These are phyloP conservation scores for Artemisia tridentata DNA, from an alignment of 129 eudicot species.

Conservation along the genomic window DNA sequence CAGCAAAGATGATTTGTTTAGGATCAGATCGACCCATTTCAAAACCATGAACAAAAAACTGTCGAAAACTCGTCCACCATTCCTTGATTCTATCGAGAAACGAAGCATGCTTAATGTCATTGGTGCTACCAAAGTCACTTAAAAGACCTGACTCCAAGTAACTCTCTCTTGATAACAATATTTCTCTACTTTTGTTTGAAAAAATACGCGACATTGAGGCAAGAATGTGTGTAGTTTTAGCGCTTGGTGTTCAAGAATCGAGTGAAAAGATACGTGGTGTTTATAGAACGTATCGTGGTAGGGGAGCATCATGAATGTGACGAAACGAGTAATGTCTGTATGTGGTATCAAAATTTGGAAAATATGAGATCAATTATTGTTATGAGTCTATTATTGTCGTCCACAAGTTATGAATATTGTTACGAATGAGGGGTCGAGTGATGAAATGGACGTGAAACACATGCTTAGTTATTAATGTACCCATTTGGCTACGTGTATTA, in stretches of 20 bases:
- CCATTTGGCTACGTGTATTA: no score
- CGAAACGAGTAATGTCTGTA: no score
- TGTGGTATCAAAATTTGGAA: no score
- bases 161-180: conserved; percentile 39
- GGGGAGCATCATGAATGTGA: no score
- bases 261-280: no score
- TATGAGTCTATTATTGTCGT: no score
- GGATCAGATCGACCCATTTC: conserved; percentile 74
- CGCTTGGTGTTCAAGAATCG: background rate
- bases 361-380: no score
- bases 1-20: conserved; percentile 58
- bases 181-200: conserved; percentile 47
- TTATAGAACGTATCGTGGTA: no score
- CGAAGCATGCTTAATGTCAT: background rate
- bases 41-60: conserved; percentile 24
- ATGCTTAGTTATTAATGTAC: no score
- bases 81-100: conserved; percentile 10
- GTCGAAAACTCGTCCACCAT: conserved; percentile 34
- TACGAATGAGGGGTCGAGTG: no score
- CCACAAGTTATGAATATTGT: no score
- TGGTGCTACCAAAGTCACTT: conserved; percentile 18
- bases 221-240: background rate
- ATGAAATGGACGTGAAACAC: no score
- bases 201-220: background rate
- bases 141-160: conserved; percentile 38